A percentile compares a stretch with the other conserved stretches of the same genome.
phyloP scores from a whole-genome alignment of 768 basidiomycete genomes.

The Leccinellum rugosiceps region DNA sequence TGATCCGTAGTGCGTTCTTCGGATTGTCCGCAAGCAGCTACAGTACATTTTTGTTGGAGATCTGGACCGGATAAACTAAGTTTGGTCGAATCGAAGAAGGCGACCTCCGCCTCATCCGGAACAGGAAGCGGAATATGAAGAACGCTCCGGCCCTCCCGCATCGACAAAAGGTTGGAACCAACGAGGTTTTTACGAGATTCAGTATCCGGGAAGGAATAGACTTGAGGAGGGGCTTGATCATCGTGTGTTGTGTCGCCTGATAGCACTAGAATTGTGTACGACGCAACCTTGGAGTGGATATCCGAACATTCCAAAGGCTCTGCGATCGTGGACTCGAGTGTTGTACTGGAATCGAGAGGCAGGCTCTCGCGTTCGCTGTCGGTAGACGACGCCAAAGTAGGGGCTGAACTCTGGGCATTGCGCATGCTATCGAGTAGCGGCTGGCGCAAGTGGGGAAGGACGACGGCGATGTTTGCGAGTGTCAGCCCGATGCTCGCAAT shows the following conservation, averaged over 20 bases:
- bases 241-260: not conserved
- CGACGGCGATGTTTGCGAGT: constrained; percentile 21
- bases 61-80: not conserved
- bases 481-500: constrained; percentile 26
- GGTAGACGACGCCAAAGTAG: not conserved
- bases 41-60: not conserved
- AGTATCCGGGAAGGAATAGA: not conserved
- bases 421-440: constrained; percentile 13
- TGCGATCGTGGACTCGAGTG: not conserved
- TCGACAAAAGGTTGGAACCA: not conserved
- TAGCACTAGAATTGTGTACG: not conserved
- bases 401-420: not conserved
- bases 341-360: not conserved
- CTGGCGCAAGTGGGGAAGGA: constrained; percentile 25
- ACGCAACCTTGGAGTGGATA: not conserved
- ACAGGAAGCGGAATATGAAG: constrained; percentile 13
- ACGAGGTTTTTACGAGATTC: not conserved
- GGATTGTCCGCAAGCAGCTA: not conserved
- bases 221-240: not conserved
- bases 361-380: not conserved
- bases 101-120: constrained; percentile 13
- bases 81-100: constrained; percentile 14
- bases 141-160: not conserved
- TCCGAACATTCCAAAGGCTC: not conserved
- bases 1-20: not conserved